A percentile compares a stretch with the other conserved stretches of the same genome.
Evolutionary conservation across 2,329 filamentous ascomycete species (phyloP).

Genomic region (Curvularia hawaiiensis): DNA sequence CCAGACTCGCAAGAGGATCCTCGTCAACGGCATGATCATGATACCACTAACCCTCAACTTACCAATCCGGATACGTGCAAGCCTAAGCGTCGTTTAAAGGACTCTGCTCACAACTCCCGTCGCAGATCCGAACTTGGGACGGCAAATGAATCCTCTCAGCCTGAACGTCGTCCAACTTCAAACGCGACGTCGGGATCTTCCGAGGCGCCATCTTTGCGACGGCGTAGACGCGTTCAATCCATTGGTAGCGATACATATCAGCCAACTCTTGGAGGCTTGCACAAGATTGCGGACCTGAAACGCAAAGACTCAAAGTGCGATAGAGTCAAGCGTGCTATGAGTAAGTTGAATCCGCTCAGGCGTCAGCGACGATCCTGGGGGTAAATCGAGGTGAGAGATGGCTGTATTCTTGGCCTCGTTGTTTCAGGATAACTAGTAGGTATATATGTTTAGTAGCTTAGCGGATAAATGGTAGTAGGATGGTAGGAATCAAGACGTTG

Average conservation of each 20-base stretch:
- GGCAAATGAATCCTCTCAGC: not conserved
- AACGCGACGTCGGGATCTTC: not conserved
- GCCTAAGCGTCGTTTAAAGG: not conserved
- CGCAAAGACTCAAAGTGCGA: constrained; percentile 6
- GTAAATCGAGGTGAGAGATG: not conserved
- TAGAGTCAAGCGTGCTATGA: constrained; percentile 8
- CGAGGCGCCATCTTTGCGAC: not conserved
- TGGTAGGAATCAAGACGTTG: not conserved
- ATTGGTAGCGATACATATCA: constrained; percentile 15
- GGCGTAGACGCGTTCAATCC: not conserved
- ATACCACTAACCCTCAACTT: not conserved
- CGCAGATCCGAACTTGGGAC: not conserved
- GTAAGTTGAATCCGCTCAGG: constrained; percentile 3
- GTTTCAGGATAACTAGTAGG: too few relatives aligned
- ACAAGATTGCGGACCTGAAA: constrained; percentile 1
- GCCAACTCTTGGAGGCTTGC: constrained; percentile 14
- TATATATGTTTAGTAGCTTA: not conserved
- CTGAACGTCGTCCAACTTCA: not conserved
- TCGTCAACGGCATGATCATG: not conserved
- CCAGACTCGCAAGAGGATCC: not conserved
- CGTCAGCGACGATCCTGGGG: not conserved
- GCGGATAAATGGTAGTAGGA: not conserved
- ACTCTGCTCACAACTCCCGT: not conserved
- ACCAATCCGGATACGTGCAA: not conserved
- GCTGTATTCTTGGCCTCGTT: not conserved